phyloP scores from a whole-genome alignment of 345 rosid genomes.

The Cardamine occulta region DNA sequence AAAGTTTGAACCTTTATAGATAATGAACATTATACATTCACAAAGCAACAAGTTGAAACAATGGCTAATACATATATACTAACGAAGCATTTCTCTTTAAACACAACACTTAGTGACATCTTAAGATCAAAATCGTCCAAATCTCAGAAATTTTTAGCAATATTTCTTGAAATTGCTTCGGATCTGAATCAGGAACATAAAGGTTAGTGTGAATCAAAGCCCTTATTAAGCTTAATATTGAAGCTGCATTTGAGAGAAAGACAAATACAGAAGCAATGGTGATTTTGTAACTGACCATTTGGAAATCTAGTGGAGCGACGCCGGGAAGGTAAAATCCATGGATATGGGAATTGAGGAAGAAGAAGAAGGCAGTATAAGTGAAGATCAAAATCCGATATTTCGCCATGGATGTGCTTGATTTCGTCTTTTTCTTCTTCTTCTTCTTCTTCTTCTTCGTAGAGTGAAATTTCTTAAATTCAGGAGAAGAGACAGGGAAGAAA shows the following conservation, averaged over 20 bases:
- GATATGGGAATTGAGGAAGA: slow-evolving; percentile 33
- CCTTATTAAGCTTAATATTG: neutral
- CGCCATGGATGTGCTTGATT: slow-evolving; percentile 47
- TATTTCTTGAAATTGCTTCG: neutral
- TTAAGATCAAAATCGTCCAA: neutral
- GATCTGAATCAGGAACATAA: slow-evolving; percentile 20
- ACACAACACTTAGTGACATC: neutral
- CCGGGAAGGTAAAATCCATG: slow-evolving; percentile 78
- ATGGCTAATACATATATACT: slow-evolving; percentile 1
- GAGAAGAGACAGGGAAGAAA: slow-evolving; percentile 4
- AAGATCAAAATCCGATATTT: slow-evolving; percentile 39
- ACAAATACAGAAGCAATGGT: neutral
- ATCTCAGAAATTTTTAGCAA: neutral
- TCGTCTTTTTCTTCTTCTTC: no score
- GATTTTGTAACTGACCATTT: slow-evolving; percentile 46
- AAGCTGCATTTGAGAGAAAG: neutral
- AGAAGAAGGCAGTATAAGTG: slow-evolving; percentile 9
- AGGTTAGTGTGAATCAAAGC: neutral
- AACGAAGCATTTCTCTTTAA: neutral
- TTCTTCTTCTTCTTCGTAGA: no score
- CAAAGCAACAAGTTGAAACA: neutral
- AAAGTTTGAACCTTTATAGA: neutral
- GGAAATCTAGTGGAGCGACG: slow-evolving; percentile 72
- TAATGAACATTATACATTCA: no score
- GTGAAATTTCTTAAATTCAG: slow-evolving; percentile 32